phyloP scores from a whole-genome alignment of 2,329 filamentous ascomycete species.

The Pseudogymnoascus verrucosus region DNA sequence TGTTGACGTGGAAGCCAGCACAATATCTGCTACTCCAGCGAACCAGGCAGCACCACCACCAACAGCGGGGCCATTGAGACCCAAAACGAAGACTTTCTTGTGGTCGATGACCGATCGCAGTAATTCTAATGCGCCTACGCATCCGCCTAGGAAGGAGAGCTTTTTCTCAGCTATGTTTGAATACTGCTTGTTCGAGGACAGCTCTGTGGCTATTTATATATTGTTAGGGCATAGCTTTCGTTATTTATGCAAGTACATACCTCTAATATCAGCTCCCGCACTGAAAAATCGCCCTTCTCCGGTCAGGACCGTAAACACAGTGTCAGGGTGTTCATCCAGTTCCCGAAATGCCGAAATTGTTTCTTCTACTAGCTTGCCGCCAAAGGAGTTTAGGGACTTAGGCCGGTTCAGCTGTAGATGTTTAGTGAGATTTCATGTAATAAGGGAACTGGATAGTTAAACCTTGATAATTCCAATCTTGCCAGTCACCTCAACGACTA shows the following conservation, averaged over 20 bases:
- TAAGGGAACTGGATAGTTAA: not conserved
- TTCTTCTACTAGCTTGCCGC: constrained; percentile 36
- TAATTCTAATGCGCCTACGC: constrained; percentile 27
- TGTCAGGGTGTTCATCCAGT: constrained; percentile 39
- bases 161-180: constrained; percentile 22
- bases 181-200: constrained; percentile 8
- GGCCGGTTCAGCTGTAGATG: constrained; percentile 38
- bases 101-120: constrained; percentile 41
- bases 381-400: constrained; percentile 40
- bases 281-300: constrained; percentile 44
- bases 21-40: constrained; percentile 39
- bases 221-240: no score
- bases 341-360: constrained; percentile 35
- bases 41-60: constrained; percentile 45
- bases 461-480: constrained; percentile 40
- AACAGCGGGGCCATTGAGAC: constrained; percentile 42
- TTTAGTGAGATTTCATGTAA: not conserved
- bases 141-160: constrained; percentile 18
- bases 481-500: constrained; percentile 35
- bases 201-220: no score
- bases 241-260: constrained; percentile 16
- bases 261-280: constrained; percentile 40
- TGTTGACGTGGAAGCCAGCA: constrained; percentile 35
- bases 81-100: constrained; percentile 41
- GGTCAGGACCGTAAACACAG: constrained; percentile 42